Evolutionary conservation across 805 yeast genomes (phyloP).

Genomic region (Pichia nanzhaoensis): DNA sequence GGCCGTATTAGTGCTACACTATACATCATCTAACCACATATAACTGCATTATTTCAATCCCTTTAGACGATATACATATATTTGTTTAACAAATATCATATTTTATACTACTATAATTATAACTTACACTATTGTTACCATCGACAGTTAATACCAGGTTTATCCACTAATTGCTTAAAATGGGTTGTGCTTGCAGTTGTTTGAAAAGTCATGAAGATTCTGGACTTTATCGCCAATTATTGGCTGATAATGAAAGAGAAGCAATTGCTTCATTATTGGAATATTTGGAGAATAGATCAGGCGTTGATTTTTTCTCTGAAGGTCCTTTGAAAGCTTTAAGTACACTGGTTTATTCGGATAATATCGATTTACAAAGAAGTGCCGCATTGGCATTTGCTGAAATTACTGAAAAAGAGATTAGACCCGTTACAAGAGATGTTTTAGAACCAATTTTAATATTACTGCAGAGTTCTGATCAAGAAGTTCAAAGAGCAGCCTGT

Average conservation of each 20-base stretch:
- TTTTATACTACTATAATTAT: too few relatives aligned
- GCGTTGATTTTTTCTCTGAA: conserved; percentile 81
- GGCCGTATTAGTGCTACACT: too few relatives aligned
- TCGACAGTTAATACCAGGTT: too few relatives aligned
- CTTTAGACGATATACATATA: too few relatives aligned
- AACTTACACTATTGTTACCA: too few relatives aligned
- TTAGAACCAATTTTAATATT: conserved; percentile 88
- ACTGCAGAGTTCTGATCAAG: conserved; percentile 81
- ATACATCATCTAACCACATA: too few relatives aligned
- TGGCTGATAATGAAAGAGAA: conserved; percentile 94
- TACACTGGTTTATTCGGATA: conserved; percentile 90
- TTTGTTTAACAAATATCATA: too few relatives aligned
- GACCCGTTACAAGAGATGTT: conserved; percentile 85
- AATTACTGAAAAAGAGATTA: conserved; percentile 92
- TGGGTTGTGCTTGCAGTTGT: conserved; percentile 53
- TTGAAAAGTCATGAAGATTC: conserved; percentile 38
- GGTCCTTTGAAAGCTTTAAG: conserved; percentile 86
- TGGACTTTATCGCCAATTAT: conserved; percentile 65
- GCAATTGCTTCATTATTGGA: conserved; percentile 88
- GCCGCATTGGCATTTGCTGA: conserved; percentile 99
- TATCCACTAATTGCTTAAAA: conserved; percentile 15
- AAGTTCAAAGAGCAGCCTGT: conserved; percentile 97
- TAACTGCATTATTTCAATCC: too few relatives aligned
- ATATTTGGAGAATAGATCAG: conserved; percentile 80
- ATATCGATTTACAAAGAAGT: conserved; percentile 88